Base-by-base conservation (phyloP, 2,329 filamentous ascomycete genomes). In the Penicillium psychrosexuale region DNA sequence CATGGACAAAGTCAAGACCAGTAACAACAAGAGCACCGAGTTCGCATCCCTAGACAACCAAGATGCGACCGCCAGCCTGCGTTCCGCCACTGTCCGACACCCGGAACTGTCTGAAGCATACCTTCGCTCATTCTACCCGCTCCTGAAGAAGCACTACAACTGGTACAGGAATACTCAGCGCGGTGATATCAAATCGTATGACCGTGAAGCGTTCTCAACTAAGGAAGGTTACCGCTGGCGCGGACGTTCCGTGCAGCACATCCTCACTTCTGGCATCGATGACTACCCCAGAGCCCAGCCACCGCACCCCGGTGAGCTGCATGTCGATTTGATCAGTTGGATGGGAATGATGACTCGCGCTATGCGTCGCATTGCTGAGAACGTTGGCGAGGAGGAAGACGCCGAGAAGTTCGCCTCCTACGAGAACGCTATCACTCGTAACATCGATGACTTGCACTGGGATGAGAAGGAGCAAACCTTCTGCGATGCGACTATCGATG, bases 201-300 rank as follows among this genome's bases (percentile, higher is more conserved):
- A 97, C 62, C 89, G 93, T 33, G 85, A 91, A 58, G 90, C 91
- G 0, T 95, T 88, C 73, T 96, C 90, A 8, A 84, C 80, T n/a
- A 93, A 89, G 67, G 94, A 99, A 75, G 94, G 84, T 2, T 99
- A 97, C 76, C 85, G 94, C 63, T 99, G 94, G 94, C 87, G 91
- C 52, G 94, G 94, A 58, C 88, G 94, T 54, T 94, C 90, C 8
- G 84, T 89, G 33, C 84, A 85, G 45, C 94, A 97, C 71, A 88
- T 96, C 58, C 81, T 99, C 46, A 96, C 94, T 5, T 96, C 91
- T 49, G 94, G 94, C 3, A 83, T 99, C 2, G 94, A 99, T 67
- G 94, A 99, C 76, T 99, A 97, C 70, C 94, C 94, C 47, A 90
- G 94, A 46, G 83, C 94, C 8, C 90, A 96, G 73, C 92, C 94